phyloP scores from a whole-genome alignment of 2,329 filamentous ascomycete genomes.

The Chrysosporium keratinophilum region DNA sequence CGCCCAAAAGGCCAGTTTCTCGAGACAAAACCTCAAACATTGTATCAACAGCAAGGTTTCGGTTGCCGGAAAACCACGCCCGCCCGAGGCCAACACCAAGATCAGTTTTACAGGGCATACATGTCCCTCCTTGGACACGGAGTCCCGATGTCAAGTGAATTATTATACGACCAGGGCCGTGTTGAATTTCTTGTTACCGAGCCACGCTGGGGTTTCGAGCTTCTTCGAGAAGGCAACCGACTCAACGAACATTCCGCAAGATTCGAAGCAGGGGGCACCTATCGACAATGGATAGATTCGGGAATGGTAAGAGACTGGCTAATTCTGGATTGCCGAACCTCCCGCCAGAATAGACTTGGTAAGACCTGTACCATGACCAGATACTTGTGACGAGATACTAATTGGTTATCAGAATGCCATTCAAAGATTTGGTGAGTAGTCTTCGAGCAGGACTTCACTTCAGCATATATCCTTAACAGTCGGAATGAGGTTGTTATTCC shows the following conservation, averaged over 20 bases:
- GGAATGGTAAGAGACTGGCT: constrained; percentile 17
- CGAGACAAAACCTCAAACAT: neutral
- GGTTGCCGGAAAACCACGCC: neutral
- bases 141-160: constrained; percentile 12
- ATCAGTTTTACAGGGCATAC: constrained; percentile 5
- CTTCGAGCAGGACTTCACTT: too few species aligned
- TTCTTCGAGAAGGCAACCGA: constrained; percentile 17
- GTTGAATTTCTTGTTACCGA: constrained; percentile 16
- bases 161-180: constrained; percentile 10
- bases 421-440: too few species aligned
- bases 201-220: constrained; percentile 16
- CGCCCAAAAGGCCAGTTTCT: too few species aligned
- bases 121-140: neutral
- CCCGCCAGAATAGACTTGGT: neutral
- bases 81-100: constrained; percentile 2
- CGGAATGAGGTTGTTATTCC: too few species aligned
- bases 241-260: constrained; percentile 15
- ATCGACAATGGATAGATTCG: constrained; percentile 14
- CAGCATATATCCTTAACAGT: too few species aligned
- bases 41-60: neutral
- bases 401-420: too few species aligned
- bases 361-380: neutral
- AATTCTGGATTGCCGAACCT: constrained; percentile 16
- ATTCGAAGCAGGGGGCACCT: constrained; percentile 13
- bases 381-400: too few species aligned